These are phyloP conservation scores for Penicillium sp. DNA, from an alignment of 2,329 filamentous ascomycete species.

Conservation along the genomic window DNA sequence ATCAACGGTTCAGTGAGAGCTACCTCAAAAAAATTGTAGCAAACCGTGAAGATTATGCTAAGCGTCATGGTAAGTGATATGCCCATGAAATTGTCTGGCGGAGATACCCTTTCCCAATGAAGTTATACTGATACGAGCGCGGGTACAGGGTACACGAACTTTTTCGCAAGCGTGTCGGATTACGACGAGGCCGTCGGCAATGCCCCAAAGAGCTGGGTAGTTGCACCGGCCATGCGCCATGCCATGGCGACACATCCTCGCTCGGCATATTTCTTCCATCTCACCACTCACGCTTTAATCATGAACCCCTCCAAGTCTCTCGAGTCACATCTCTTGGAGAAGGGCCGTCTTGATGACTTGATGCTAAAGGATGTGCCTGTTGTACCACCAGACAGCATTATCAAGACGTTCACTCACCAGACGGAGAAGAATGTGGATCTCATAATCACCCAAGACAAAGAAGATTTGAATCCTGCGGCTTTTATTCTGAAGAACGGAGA, in stretches of 20 bases:
- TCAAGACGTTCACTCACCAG: slow-evolving; percentile 87
- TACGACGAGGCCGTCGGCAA: slow-evolving; percentile 56
- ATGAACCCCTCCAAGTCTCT: slow-evolving; percentile 75
- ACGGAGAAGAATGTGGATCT: slow-evolving; percentile 75
- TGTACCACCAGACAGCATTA: slow-evolving; percentile 93
- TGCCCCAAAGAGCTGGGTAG: slow-evolving; percentile 53
- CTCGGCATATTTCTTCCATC: slow-evolving; percentile 79
- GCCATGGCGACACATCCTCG: slow-evolving; percentile 78
- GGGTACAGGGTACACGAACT: slow-evolving; percentile 72
- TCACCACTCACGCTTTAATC: slow-evolving; percentile 81
- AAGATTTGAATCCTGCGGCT: slow-evolving; percentile 73
- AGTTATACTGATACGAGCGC: background rate
- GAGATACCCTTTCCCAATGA: background rate
- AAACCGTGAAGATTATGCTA: slow-evolving; percentile 82
- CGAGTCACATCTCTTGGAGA: slow-evolving; percentile 67
- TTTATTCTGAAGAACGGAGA: slow-evolving; percentile 79
- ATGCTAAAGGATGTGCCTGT: slow-evolving; percentile 86
- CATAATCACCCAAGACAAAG: slow-evolving; percentile 78
- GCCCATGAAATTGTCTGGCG: too few relatives aligned
- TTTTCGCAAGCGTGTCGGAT: slow-evolving; percentile 74
- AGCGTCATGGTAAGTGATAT: slow-evolving; percentile 69
- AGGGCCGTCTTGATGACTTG: slow-evolving; percentile 65
- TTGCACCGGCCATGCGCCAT: slow-evolving; percentile 83
- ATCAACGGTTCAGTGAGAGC: slow-evolving; percentile 59
- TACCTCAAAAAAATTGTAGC: slow-evolving; percentile 74